A percentile compares a stretch with the other conserved stretches of the same genome.
Conservation (phyloP, 768 basidiomycete species). For the Amanita thiersii region DNA sequence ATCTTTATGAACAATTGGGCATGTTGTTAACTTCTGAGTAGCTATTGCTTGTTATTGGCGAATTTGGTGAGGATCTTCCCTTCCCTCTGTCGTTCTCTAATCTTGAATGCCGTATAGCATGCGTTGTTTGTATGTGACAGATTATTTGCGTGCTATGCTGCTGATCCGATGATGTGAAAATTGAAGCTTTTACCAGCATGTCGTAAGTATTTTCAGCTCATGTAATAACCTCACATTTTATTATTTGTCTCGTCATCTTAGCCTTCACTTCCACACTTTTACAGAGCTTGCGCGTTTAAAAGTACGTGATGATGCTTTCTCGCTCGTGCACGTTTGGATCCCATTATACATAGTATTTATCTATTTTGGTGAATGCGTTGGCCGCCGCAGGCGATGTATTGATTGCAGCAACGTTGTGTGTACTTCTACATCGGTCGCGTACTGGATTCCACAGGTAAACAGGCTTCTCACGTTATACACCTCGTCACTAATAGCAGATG, state of each 20-base stretch:
- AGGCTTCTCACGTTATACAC: neutral
- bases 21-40: constrained; percentile 1
- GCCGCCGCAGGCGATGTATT: constrained; percentile 35
- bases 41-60: constrained; percentile 16
- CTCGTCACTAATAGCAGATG: constrained; percentile 2
- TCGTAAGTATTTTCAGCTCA: constrained; percentile 21
- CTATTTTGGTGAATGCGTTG: constrained; percentile 32
- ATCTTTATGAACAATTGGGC: neutral
- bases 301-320: constrained; percentile 13
- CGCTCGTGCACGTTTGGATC: too few species aligned
- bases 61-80: constrained; percentile 18
- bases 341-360: constrained; percentile 25
- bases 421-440: constrained; percentile 29
- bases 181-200: constrained; percentile 26
- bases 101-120: constrained; percentile 10
- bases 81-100: neutral
- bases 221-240: neutral
- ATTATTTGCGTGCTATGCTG: neutral
- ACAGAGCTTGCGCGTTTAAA: constrained; percentile 26
- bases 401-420: constrained; percentile 32
- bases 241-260: constrained; percentile 8
- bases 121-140: constrained; percentile 15
- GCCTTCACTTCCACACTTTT: constrained; percentile 25
- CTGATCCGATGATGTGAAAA: neutral
- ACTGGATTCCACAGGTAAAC: constrained; percentile 36